Conservation (phyloP, 305 asterid genomes). For the Rubia balearica region DNA sequence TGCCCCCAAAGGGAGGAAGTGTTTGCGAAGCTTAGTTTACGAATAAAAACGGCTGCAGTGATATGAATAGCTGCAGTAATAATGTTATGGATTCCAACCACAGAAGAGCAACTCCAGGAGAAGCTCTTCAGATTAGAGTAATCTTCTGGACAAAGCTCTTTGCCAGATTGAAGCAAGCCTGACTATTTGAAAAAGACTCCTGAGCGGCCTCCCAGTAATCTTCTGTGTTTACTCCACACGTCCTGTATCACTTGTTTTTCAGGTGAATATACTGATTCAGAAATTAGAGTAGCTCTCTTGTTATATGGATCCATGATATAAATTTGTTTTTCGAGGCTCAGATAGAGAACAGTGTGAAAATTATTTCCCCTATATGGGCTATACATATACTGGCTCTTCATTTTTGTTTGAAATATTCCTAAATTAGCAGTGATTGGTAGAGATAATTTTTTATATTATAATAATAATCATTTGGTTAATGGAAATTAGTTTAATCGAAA, state of each 20-base stretch:
- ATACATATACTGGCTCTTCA: slow-evolving; percentile 21
- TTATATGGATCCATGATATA: not conserved
- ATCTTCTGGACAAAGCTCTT: too few relatives aligned
- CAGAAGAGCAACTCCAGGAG: slow-evolving; percentile 37
- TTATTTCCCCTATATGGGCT: not conserved
- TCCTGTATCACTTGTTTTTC: not conserved
- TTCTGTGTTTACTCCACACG: too few relatives aligned
- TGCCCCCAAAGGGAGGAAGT: slow-evolving; percentile 99
- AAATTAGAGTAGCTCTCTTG: not conserved
- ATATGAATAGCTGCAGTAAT: slow-evolving; percentile 21
- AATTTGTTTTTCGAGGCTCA: not conserved
- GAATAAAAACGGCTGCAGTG: slow-evolving; percentile 52
- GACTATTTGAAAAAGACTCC: slow-evolving; percentile 43
- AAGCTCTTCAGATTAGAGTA: not conserved
- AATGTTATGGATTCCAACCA: slow-evolving; percentile 19
- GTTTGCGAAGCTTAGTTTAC: slow-evolving; percentile 57
- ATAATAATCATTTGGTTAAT: not conserved
- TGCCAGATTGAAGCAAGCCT: slow-evolving; percentile 49
- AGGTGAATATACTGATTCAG: not conserved
- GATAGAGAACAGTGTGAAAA: not conserved
- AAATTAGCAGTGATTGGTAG: not conserved
- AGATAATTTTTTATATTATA: not conserved
- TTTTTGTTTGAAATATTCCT: slow-evolving; percentile 18
- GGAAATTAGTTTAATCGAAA: not conserved
- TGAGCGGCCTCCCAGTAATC: slow-evolving; percentile 43